Base-by-base conservation (phyloP, 345 rosid species). In the Heritiera littoralis region DNA sequence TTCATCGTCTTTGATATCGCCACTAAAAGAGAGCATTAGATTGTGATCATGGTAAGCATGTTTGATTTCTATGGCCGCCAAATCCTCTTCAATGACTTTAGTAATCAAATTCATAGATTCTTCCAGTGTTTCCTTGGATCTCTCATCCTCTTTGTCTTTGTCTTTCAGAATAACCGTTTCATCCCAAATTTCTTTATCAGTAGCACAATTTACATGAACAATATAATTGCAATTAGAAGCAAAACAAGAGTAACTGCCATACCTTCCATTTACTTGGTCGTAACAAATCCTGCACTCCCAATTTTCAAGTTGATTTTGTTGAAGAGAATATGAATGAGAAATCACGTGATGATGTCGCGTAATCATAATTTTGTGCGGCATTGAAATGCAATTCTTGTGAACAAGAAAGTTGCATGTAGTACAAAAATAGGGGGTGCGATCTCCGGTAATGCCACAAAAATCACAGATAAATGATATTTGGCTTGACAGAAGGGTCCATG, bases 171-270 rank as follows among this genome's bases (percentile, higher is more conserved):
- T n/a, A n/a, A n/a, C n/a, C n/a, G n/a, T n/a, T 18, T 72, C 75
- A 49, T 80, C 82, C 85, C 75, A 77, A 12, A 79, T 41, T 28
- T 76, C 64, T 43, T 18, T 2, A 7, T 72, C 41, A 8, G 52
- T 76, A 20, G 78, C 85, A 49, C 85, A 83, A 38, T 11, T 64
- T 1, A 74, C 69, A 72, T 83, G 81, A 43, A 51, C 78, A 51
- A 56, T 51, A 13, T 40, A 83, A 49, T 80, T 59, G 6, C 79
- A 77, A 3, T 63, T 64, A 0, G 48, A 65, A 0, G 51, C 58
- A 1, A 45, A 7, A 14, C 85, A 83, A 10, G 45, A 23, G 23
- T 83, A 80, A 10, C 78, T 46, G 18, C 81, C 83, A 38, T 35
- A 79, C 0, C 72, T 64, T 30, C n/a, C 56, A 45, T 72, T 52